A percentile compares a stretch with the other conserved stretches of the same genome.
Conservation (phyloP, 208 protist species). For the Phytomonas sp. region DNA sequence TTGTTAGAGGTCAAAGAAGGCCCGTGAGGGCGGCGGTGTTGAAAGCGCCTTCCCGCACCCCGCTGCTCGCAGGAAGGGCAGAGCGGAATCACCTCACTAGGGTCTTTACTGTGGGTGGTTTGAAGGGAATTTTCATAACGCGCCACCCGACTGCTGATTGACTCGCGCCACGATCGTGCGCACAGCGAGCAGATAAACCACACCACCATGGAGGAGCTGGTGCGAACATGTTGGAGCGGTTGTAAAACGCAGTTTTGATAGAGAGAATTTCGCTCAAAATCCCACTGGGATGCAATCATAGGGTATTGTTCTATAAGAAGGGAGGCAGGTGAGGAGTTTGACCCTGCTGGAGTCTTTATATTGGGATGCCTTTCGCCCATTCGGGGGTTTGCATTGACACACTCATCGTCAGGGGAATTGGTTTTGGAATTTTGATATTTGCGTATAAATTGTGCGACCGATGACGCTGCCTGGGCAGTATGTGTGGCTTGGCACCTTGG, state of each 20-base stretch:
- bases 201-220: slow-evolving; percentile 25
- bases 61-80: slow-evolving; percentile 57
- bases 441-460: background rate
- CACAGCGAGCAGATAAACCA: slow-evolving; percentile 70
- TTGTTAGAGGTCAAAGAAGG: background rate
- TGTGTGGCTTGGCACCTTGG: slow-evolving; percentile 23
- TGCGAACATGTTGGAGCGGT: slow-evolving; percentile 28
- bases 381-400: background rate
- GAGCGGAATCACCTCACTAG: slow-evolving; percentile 15
- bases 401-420: too few species aligned
- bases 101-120: background rate
- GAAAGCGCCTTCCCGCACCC: slow-evolving; percentile 11
- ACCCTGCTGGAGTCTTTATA: too few species aligned
- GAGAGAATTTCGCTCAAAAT: slow-evolving; percentile 34
- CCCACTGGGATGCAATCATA: slow-evolving; percentile 59
- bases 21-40: background rate
- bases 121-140: slow-evolving; percentile 12
- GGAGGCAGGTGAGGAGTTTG: too few species aligned
- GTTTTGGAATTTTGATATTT: too few species aligned
- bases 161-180: slow-evolving; percentile 42
- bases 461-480: background rate
- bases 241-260: slow-evolving; percentile 38
- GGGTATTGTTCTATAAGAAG: slow-evolving; percentile 29
- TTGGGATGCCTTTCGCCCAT: too few species aligned
- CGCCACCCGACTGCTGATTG: slow-evolving; percentile 38